Percentiles rank a stretch among this genome's conserved stretches.
These are phyloP conservation scores for Oxytropis ochrocephala DNA, from an alignment of 306 rosid species.

Conservation along the genomic window DNA sequence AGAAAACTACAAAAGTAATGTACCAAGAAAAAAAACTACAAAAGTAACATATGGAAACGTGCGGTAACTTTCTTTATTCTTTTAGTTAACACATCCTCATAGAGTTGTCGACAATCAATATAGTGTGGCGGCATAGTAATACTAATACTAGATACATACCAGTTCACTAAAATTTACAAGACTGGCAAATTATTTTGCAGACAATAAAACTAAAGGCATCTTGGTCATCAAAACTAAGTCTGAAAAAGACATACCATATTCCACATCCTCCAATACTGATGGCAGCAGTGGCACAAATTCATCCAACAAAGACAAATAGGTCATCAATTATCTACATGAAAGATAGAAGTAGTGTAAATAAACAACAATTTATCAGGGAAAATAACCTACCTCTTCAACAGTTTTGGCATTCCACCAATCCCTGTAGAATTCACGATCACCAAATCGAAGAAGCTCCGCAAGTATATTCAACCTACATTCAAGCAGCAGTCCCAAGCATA, in stretches of 20 bases:
- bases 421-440: slow-evolving; percentile 94
- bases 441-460: slow-evolving; percentile 87
- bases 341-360: background rate
- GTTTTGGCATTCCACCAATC: slow-evolving; percentile 99
- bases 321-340: slow-evolving; percentile 14
- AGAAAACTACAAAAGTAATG: background rate
- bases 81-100: background rate
- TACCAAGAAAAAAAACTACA: too few species aligned
- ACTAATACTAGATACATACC: background rate
- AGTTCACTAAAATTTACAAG: background rate
- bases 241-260: slow-evolving; percentile 68
- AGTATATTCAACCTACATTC: slow-evolving; percentile 86
- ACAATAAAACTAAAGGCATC: background rate
- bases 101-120: background rate
- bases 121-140: background rate
- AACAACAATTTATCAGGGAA: slow-evolving; percentile 10
- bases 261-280: slow-evolving; percentile 99
- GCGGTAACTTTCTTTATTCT: slow-evolving; percentile 9
- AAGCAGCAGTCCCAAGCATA: slow-evolving; percentile 21
- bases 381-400: slow-evolving; percentile 69
- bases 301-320: slow-evolving; percentile 32
- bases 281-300: slow-evolving; percentile 27
- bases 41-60: background rate
- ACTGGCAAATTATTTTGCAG: background rate
- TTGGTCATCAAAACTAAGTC: slow-evolving; percentile 6